Evolutionary conservation across 176 grass and related monocot genomes (phyloP), one percentile per base, ranked within the genome.

Genomic region (Oryza brachyantha): DNA sequence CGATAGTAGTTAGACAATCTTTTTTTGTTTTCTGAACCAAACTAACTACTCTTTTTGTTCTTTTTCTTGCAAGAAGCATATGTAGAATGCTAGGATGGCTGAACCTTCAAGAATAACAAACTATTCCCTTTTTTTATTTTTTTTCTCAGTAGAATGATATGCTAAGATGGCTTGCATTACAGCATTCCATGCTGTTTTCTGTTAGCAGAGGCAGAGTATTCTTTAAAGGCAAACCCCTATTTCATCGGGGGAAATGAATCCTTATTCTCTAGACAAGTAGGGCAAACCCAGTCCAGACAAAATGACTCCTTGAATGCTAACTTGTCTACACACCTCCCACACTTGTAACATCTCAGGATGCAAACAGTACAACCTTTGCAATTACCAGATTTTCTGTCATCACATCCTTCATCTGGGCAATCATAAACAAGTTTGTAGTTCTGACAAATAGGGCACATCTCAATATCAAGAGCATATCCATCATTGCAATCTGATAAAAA

Each of bases 371-470:
- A 99, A 24, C 85, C 96, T 77, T 88, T 82, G 54, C 96, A 93
- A 13, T 69, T 52, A 22, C 76, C 86, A 73, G 42, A n/a, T 73
- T 38, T 81, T 7, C 82, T 65, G 27, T 45, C 61, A 40, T 64
- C 80, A 79, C 92, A 99, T 25, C 38, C 87, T 35, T 89, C 92
- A 61, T 74, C 55, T 59, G 95, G 90, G 61, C 96, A 99, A 61
- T 93, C 86, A 57, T 88, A 99, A 70, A 99, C 92, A 81, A 91
- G 86, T 71, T 81, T 92, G 62, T 84, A 89, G n/a, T 89, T 99
- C 24, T 85, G 54, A 65, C 96, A 99, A 10, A 37, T 36, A 29
- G 90, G 96, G 36, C 96, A 99, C 43, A 68, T 76, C 72, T 99
- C 90, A 81, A 99, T 91, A 83, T 99, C 96, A 70, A 99, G 78